phyloP scores from a whole-genome alignment of 2,329 filamentous ascomycete species.

The Lasiodiplodia sp. region DNA sequence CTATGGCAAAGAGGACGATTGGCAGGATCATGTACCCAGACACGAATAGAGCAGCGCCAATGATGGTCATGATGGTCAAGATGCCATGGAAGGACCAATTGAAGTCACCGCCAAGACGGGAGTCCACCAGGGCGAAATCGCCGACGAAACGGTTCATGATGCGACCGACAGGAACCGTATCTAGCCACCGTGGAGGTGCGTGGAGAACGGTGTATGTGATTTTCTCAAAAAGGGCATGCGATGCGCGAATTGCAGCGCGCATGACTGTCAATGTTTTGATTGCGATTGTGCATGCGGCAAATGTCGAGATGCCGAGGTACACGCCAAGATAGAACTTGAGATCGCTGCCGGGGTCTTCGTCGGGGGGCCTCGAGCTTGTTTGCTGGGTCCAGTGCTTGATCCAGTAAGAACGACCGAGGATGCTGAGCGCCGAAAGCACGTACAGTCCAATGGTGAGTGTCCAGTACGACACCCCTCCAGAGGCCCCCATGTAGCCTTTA shows the following conservation, averaged over 20 bases:
- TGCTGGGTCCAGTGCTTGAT: conserved; percentile 8
- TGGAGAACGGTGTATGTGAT: conserved; percentile 17
- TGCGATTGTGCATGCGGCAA: not conserved
- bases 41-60: conserved; percentile 19
- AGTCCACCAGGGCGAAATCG: conserved; percentile 26
- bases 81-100: conserved; percentile 18
- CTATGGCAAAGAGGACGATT: not conserved
- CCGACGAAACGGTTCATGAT: conserved; percentile 24
- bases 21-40: conserved; percentile 1
- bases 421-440: conserved; percentile 81
- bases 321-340: not conserved
- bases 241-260: conserved; percentile 30
- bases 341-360: not conserved
- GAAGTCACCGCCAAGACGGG: conserved; percentile 16
- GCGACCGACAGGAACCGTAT: conserved; percentile 25
- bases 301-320: not conserved
- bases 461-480: conserved; percentile 73
- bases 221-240: not conserved
- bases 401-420: conserved; percentile 53
- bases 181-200: conserved; percentile 19
- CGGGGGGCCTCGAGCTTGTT: not conserved
- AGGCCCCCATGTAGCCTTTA: conserved; percentile 76
- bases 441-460: conserved; percentile 70
- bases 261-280: conserved; percentile 29
- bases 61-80: conserved; percentile 4